These are phyloP conservation scores for Colletotrichum sp. DNA, from an alignment of 2,329 filamentous ascomycete genomes.

Conservation along the genomic window DNA sequence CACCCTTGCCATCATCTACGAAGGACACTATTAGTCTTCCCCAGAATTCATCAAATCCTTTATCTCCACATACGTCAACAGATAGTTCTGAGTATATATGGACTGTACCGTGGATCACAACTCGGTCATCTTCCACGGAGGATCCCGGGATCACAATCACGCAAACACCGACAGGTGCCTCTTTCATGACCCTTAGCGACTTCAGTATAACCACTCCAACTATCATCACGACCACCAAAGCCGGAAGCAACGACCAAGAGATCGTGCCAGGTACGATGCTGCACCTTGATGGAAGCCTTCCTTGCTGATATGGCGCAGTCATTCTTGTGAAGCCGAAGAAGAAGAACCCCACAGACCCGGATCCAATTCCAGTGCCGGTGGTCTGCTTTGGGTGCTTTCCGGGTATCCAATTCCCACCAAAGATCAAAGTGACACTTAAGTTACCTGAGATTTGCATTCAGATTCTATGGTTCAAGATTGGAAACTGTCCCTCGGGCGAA, in stretches of 20 bases:
- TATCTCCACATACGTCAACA: background rate
- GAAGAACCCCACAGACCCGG: background rate
- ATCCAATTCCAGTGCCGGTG: background rate
- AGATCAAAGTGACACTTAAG: background rate
- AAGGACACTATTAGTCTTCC: background rate
- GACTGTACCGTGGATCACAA: background rate
- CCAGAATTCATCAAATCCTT: background rate
- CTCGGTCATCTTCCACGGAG: background rate
- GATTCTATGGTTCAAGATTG: background rate
- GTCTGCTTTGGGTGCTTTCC: background rate
- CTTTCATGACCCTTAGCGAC: background rate
- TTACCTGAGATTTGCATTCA: background rate
- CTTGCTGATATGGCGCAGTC: background rate
- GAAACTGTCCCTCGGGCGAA: background rate
- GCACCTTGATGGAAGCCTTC: background rate
- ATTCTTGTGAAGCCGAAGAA: background rate
- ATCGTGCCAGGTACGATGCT: background rate
- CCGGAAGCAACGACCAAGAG: background rate
- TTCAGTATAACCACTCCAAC: background rate
- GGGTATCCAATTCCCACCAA: background rate
- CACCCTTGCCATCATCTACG: background rate
- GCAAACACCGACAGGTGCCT: background rate
- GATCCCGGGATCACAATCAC: background rate
- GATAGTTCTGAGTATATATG: background rate
- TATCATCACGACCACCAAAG: background rate